phyloP scores from a whole-genome alignment of 2,329 filamentous ascomycete species.

The Trichocomaceae sp. region DNA sequence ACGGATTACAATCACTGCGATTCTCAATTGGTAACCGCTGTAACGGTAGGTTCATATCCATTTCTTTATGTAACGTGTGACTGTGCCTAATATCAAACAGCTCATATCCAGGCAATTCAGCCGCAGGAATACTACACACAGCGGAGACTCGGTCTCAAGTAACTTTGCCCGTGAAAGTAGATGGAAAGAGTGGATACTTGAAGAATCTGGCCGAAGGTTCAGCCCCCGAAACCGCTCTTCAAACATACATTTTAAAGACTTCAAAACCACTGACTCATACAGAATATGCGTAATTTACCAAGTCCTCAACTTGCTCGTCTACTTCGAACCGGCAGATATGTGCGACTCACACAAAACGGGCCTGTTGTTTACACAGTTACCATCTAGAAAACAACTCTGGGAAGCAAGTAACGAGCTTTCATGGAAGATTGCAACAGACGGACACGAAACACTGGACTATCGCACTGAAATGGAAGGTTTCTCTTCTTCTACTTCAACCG shows the following conservation, averaged over 20 bases:
- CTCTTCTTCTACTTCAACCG: not conserved
- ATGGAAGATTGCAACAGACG: constrained; percentile 31
- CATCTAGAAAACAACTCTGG: constrained; percentile 40
- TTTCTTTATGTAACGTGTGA: not conserved
- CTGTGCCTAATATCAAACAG: too few species aligned
- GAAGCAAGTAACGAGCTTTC: constrained; percentile 32
- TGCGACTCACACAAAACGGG: constrained; percentile 29
- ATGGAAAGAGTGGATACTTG: constrained; percentile 39
- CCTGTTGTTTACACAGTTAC: constrained; percentile 39
- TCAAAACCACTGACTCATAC: not conserved
- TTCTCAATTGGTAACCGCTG: constrained; percentile 28
- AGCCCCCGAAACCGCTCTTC: not conserved
- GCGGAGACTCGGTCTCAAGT: constrained; percentile 7
- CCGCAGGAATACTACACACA: too few species aligned
- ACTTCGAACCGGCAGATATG: constrained; percentile 35
- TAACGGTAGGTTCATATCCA: constrained; percentile 26
- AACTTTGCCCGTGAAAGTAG: constrained; percentile 18
- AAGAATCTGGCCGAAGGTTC: constrained; percentile 29
- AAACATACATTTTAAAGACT: too few species aligned
- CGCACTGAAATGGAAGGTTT: too few species aligned
- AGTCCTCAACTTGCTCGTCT: constrained; percentile 39
- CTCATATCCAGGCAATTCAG: too few species aligned
- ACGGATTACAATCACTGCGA: constrained; percentile 41
- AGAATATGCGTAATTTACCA: constrained; percentile 38
- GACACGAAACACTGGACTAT: too few species aligned